Evolutionary conservation across 2,329 filamentous ascomycete genomes (phyloP), one percentile per base, ranked within the genome.

Genomic region (Fusarium sarcochroum): DNA sequence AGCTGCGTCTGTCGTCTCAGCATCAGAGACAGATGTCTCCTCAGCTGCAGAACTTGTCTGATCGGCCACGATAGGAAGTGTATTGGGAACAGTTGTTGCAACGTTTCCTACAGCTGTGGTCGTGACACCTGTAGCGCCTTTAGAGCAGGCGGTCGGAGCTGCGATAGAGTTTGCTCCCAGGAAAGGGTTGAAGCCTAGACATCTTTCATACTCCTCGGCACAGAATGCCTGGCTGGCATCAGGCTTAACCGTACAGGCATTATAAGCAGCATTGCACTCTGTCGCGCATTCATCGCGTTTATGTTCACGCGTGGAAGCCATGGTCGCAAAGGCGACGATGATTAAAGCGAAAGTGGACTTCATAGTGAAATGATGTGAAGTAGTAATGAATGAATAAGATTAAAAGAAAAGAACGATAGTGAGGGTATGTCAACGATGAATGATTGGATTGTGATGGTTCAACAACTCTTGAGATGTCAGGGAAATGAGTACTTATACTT

Each of bases 221-320:
- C 52, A 55, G 15, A 50, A 50, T 18, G 52, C 52, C 23, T 55
- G 52, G 10, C 52, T 55, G 2, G 32, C 34, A 17, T 55, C 7
- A 10, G 52, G 52, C 3, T 25, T 15, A 13, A n/a, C 18, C n/a
- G n/a, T 15, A 17, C 52, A 55, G 23, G 52, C 27, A 11, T 55
- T 55, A 4, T 55, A 50, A 5, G 52, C 52, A 18, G 41, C 27
- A 17, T 35, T 58, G 3, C 51, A 35, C 3, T 17, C 42, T 25
- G 37, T 48, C 3, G 52, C 42, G 23, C 41, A 49, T 17, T 37
- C 58, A n/a, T 62, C 47, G 0, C 58, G 47, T 9, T 54, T 42
- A 11, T 18, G 41, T 6, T 46, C 15, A 5, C 17, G 27, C 3
- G 58, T 45, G 21, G 15, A 9, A 4, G 18, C 2, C 6, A 14